phyloP scores from a whole-genome alignment of 441 rosid genomes.

The Hypseocharis bilobata region DNA sequence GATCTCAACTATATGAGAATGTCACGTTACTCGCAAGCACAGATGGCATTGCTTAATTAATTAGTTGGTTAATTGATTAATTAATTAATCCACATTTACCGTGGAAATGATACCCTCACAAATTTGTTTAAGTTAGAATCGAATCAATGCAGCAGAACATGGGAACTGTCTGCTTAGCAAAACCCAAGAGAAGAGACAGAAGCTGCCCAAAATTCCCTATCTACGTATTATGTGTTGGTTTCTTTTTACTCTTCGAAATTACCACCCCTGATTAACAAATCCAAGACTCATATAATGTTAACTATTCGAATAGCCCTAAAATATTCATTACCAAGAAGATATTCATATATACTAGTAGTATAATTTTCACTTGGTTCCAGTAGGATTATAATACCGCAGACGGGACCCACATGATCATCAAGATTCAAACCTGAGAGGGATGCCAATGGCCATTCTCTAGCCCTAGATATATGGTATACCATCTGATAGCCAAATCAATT shows the following conservation, averaged over 20 bases:
- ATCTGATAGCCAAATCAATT: neutral
- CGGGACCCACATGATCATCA: no score
- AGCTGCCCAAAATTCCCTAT: constrained; percentile 12
- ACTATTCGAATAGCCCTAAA: neutral
- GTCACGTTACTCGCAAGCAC: no score
- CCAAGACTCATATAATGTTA: neutral
- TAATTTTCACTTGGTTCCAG: neutral
- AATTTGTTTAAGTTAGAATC: no score
- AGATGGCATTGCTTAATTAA: no score
- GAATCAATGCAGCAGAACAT: neutral
- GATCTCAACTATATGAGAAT: no score
- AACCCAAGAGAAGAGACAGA: constrained; percentile 25
- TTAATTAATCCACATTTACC: no score
- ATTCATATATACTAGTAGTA: no score
- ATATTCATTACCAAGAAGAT: neutral
- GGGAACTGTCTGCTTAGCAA: neutral
- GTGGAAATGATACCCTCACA: no score
- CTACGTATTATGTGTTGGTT: constrained; percentile 21
- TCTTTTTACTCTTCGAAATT: constrained; percentile 18
- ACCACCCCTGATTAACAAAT: constrained; percentile 18
- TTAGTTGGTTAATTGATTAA: no score
- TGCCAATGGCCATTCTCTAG: neutral
- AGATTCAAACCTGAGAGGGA: neutral
- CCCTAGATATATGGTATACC: neutral
- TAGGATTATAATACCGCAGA: neutral